Conservation (phyloP, 2,329 filamentous ascomycete genomes). For the Aspergillus sergii region DNA sequence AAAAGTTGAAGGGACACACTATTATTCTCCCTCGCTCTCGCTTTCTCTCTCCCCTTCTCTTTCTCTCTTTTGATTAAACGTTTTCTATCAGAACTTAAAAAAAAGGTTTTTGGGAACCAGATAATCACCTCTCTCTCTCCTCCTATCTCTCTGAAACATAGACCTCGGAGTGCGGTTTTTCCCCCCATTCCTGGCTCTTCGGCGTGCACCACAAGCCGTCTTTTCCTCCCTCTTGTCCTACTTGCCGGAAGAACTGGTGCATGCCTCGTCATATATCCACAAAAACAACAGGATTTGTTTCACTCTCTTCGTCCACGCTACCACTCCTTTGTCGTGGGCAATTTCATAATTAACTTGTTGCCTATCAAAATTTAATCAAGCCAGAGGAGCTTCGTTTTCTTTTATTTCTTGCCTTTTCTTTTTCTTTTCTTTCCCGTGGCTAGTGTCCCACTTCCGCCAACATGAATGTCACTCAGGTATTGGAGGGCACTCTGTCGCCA, state of each 20-base stretch:
- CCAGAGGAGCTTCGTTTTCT: slow-evolving; percentile 24
- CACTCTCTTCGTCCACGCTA: slow-evolving; percentile 14
- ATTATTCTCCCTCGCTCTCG: slow-evolving; percentile 20
- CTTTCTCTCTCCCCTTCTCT: slow-evolving; percentile 19
- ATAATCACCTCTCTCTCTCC: slow-evolving; percentile 11
- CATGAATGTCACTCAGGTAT: slow-evolving; percentile 98
- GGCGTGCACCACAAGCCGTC: slow-evolving; percentile 30
- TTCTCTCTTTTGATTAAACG: slow-evolving; percentile 13
- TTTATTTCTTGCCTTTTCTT: slow-evolving; percentile 22
- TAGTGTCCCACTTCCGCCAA: slow-evolving; percentile 46
- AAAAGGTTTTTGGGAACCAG: neutral
- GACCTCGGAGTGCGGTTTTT: neutral
- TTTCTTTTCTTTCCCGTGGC: slow-evolving; percentile 23
- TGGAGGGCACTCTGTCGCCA: slow-evolving; percentile 92
- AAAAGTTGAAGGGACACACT: slow-evolving; percentile 13
- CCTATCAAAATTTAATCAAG: slow-evolving; percentile 18
- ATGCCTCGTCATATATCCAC: slow-evolving; percentile 45
- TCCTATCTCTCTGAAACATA: slow-evolving; percentile 6
- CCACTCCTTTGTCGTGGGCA: slow-evolving; percentile 21
- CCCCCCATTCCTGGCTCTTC: slow-evolving; percentile 8
- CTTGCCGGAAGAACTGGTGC: slow-evolving; percentile 34
- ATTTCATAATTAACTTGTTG: slow-evolving; percentile 12
- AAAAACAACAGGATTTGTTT: slow-evolving; percentile 35
- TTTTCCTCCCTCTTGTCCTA: slow-evolving; percentile 31
- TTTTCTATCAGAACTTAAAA: slow-evolving; percentile 12